phyloP scores from a whole-genome alignment of 2,329 filamentous ascomycete genomes.

The Claviceps quebecensis region DNA sequence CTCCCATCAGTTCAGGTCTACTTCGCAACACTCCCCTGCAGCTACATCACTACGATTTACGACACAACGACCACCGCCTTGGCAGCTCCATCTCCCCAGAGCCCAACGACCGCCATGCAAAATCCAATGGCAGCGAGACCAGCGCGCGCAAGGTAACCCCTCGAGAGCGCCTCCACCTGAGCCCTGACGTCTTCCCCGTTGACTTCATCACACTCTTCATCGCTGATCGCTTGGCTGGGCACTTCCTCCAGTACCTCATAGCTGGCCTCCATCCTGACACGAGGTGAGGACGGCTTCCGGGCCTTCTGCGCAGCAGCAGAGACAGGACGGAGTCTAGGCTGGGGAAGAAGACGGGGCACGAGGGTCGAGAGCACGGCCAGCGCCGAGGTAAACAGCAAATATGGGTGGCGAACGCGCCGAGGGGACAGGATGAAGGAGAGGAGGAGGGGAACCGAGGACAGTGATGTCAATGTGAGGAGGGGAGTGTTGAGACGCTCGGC shows the following conservation, averaged over 20 bases:
- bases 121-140: conserved; percentile 42
- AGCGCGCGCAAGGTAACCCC: conserved; percentile 40
- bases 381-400: conserved; percentile 72
- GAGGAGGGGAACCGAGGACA: conserved; percentile 59
- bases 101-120: conserved; percentile 46
- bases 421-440: conserved; percentile 70
- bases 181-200: conserved; percentile 50
- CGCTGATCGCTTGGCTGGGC: conserved; percentile 33
- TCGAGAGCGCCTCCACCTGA: conserved; percentile 40
- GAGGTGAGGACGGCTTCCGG: conserved; percentile 16
- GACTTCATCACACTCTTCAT: conserved; percentile 37
- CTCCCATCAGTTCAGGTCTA: background rate
- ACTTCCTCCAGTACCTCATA: conserved; percentile 52
- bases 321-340: conserved; percentile 14
- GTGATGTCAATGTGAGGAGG: conserved; percentile 49
- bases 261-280: conserved; percentile 50
- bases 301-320: conserved; percentile 13
- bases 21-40: background rate
- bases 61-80: conserved; percentile 20
- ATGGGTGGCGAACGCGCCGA: conserved; percentile 64
- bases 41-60: conserved; percentile 8
- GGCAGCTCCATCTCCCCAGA: conserved; percentile 48
- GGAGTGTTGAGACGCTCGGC: conserved; percentile 49
- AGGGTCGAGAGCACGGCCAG: conserved; percentile 50
- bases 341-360: conserved; percentile 33